These are phyloP conservation scores for Orbilia ellipsospora DNA, from an alignment of 2,329 filamentous ascomycete genomes.

Conservation along the genomic window DNA sequence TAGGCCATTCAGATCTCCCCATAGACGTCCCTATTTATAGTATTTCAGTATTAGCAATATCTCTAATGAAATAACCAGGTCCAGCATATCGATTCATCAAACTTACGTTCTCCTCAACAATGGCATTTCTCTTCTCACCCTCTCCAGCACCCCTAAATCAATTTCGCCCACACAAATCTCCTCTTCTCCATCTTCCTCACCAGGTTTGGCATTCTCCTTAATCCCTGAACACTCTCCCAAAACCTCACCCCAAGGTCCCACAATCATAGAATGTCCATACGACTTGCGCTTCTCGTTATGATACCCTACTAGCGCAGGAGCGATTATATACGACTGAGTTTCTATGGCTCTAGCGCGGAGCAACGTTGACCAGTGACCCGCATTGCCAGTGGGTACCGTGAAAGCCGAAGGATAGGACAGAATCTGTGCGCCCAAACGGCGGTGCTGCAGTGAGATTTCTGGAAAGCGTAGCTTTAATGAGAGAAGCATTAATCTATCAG, in stretches of 20 bases:
- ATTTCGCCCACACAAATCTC: constrained; percentile 70
- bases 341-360: constrained; percentile 86
- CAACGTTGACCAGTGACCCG: constrained; percentile 82
- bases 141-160: constrained; percentile 66
- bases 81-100: too few species aligned
- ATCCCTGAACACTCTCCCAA: constrained; percentile 71
- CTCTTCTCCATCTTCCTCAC: constrained; percentile 60
- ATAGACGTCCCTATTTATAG: constrained; percentile 63
- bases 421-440: constrained; percentile 75
- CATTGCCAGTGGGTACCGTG: constrained; percentile 82
- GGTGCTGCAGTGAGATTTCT: constrained; percentile 76
- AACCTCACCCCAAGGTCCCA: constrained; percentile 87
- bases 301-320: constrained; percentile 81
- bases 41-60: too few species aligned
- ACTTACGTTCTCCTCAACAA: constrained; percentile 67
- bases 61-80: too few species aligned
- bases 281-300: constrained; percentile 81
- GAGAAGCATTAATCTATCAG: background rate
- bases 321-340: constrained; percentile 86
- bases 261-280: constrained; percentile 86
- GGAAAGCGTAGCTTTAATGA: constrained; percentile 76
- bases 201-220: constrained; percentile 56
- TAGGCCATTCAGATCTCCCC: constrained; percentile 59
- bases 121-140: constrained; percentile 69
- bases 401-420: constrained; percentile 91